phyloP scores from a whole-genome alignment of 2,329 filamentous ascomycete genomes.

The Colletotrichum falcatum region DNA sequence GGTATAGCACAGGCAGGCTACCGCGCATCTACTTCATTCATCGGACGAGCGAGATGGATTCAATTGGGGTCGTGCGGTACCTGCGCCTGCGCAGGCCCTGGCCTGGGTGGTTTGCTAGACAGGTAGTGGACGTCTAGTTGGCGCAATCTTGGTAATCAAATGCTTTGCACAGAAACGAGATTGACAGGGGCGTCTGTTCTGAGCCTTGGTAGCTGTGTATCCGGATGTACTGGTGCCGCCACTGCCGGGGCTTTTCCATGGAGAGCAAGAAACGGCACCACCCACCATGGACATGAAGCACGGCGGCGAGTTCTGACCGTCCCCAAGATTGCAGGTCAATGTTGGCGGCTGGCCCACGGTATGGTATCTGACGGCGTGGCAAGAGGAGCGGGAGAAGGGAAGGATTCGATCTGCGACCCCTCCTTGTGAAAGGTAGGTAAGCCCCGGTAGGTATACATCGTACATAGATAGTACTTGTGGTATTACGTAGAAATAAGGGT shows the following conservation, averaged over 20 bases:
- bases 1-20: no score
- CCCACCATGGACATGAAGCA: background rate
- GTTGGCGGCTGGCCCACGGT: conserved; percentile 3
- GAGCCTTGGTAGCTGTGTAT: conserved; percentile 15
- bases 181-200: background rate
- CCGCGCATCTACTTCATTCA: conserved; percentile 11
- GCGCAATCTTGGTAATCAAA: background rate
- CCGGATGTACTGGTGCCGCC: background rate
- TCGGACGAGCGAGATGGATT: conserved; percentile 31
- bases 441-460: no score
- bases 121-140: no score
- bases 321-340: conserved; percentile 1
- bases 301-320: background rate
- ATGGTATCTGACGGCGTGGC: conserved; percentile 9
- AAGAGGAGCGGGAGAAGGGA: conserved; percentile 12
- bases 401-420: conserved; percentile 26
- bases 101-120: conserved; percentile 14
- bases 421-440: background rate
- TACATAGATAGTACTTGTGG: no score
- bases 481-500: conserved; percentile 38
- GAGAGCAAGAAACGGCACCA: background rate
- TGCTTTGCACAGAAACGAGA: conserved; percentile 1
- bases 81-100: conserved; percentile 19
- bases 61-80: background rate
- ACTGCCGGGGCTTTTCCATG: conserved; percentile 16